Conservation (phyloP, 768 basidiomycete genomes). For the Calocybe indica region DNA sequence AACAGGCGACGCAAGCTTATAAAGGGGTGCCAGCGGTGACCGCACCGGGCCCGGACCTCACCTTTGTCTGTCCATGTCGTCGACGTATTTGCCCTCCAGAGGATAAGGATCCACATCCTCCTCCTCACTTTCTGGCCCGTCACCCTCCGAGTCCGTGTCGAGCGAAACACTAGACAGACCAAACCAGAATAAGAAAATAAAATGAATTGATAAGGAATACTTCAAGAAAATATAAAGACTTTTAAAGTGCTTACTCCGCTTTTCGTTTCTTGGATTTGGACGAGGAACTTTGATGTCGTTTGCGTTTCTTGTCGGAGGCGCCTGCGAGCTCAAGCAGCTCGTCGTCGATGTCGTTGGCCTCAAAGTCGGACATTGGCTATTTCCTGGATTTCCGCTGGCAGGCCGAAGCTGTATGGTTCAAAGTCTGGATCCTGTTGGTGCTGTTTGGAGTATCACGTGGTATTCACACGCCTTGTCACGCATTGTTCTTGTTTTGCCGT, state of each 20-base stretch:
- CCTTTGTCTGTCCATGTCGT: constrained; percentile 79
- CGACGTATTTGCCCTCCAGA: constrained; percentile 84
- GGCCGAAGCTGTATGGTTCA: no score
- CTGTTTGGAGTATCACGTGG: no score
- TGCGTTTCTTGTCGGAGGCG: constrained; percentile 60
- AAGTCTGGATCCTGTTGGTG: no score
- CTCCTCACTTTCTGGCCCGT: constrained; percentile 60
- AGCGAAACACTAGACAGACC: constrained; percentile 23
- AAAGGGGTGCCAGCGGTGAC: constrained; percentile 4
- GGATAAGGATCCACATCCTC: constrained; percentile 71
- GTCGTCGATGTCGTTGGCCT: constrained; percentile 49
- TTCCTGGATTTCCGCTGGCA: no score
- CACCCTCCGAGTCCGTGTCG: constrained; percentile 46
- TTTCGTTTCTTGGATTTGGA: constrained; percentile 64
- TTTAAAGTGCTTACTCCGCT: constrained; percentile 50
- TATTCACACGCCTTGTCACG: no score
- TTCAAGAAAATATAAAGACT: constrained; percentile 9
- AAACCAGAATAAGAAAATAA: constrained; percentile 3
- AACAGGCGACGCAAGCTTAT: constrained; percentile 18
- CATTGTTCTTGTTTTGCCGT: no score
- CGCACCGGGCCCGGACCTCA: constrained; percentile 32
- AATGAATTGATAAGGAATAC: constrained; percentile 9
- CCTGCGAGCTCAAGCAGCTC: constrained; percentile 81
- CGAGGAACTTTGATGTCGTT: constrained; percentile 42
- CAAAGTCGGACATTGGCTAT: constrained; percentile 35